Evolutionary conservation across 805 yeast species (phyloP), one percentile per base, ranked within the genome.

Genomic region (Yarrowia bubula): DNA sequence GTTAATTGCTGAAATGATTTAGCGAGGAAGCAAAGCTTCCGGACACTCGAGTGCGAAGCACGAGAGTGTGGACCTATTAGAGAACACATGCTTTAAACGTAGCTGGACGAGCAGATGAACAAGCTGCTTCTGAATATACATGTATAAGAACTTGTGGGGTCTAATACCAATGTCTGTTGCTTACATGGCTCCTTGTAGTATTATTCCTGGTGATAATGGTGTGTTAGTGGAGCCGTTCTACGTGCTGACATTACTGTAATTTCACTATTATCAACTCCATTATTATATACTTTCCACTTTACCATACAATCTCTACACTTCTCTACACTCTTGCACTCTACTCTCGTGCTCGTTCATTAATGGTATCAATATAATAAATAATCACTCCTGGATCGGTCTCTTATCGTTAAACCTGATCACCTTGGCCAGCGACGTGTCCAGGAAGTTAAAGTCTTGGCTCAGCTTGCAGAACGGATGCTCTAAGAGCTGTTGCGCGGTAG

Each of bases 401-500:
- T 69, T 70, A 43, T 65, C 67, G 51, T 67, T 67, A 70, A 69
- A 75, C 69, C 74, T 75, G 68, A 88, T 86, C 73, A 83, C 75
- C 64, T 79, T 76, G 1, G 88, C 86, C 61, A 88, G 75, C 68
- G 79, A 78, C 0, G 92, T 87, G 14, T 79, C 75, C 18, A 75
- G 71, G 70, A 88, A 88, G 33, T 76, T 75, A 72, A 86, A 88
- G 4, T 70, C 64, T 0, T 74, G 67, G 55, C 78, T 79, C 1
- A 74, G 75, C 13, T 65, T 67, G 72, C 85, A 80, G 71, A 88
- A 86, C 17, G 79, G 77, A 73, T 89, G 86, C 4, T 77, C 69
- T 51, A 86, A 73, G 17, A 92, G 75, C 51, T 82, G 80, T 51
- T 79, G 80, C 0, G 98, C 98, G 0, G 98, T 93, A 0, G 98